A percentile compares a stretch with the other conserved stretches of the same genome.
Conservation (phyloP, 805 yeast species). For the Yamadazyma tumulicola region DNA sequence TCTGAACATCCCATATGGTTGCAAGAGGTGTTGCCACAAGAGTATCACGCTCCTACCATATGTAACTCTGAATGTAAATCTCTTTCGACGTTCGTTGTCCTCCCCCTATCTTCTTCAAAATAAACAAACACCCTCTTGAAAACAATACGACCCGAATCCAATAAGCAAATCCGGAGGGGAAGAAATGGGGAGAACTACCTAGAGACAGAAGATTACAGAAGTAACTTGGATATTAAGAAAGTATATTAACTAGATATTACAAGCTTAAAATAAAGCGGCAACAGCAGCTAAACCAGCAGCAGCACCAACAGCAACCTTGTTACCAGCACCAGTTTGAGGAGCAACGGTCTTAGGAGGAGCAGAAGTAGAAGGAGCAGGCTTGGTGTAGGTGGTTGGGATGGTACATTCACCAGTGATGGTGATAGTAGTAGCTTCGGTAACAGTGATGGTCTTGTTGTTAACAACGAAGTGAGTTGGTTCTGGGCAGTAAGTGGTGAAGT, state of each 20-base stretch:
- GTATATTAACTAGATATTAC: slow-evolving; percentile 5
- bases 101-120: too few species aligned
- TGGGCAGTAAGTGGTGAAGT: slow-evolving; percentile 78
- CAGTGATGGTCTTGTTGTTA: slow-evolving; percentile 69
- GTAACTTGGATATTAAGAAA: too few species aligned
- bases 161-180: too few species aligned
- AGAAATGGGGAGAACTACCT: too few species aligned
- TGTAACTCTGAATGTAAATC: too few species aligned
- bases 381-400: slow-evolving; percentile 45
- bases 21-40: too few species aligned
- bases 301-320: slow-evolving; percentile 46
- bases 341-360: slow-evolving; percentile 14
- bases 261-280: slow-evolving; percentile 43
- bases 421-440: slow-evolving; percentile 74
- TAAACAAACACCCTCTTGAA: too few species aligned
- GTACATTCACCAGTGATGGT: slow-evolving; percentile 90
- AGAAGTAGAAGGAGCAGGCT: slow-evolving; percentile 16
- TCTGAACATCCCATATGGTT: too few species aligned
- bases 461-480: slow-evolving; percentile 61
- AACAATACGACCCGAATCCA: too few species aligned
- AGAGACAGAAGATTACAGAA: too few species aligned
- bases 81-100: too few species aligned
- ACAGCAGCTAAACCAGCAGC: slow-evolving; percentile 51
- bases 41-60: too few species aligned
- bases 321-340: slow-evolving; percentile 31